A percentile compares a stretch with the other conserved stretches of the same genome.
These are phyloP conservation scores for Blepharisma undulans DNA, from an alignment of 169 alveolate genomes.

Conservation along the genomic window DNA sequence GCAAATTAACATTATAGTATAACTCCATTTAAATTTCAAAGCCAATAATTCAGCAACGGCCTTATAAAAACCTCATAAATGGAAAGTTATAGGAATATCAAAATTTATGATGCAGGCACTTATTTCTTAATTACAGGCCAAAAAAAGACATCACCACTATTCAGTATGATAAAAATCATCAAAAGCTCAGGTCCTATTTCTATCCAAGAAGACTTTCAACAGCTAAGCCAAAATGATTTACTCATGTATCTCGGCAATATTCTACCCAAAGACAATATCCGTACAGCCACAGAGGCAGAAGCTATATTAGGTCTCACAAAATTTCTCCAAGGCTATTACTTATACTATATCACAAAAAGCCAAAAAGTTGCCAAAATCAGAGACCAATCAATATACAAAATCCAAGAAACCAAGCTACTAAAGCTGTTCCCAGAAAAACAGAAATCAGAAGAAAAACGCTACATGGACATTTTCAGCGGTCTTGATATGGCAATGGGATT, in stretches of 20 bases:
- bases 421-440: constrained; percentile 52
- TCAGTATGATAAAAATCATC: neutral
- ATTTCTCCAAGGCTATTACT: constrained; percentile 52
- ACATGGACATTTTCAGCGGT: constrained; percentile 58
- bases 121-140: constrained; percentile 11
- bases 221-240: neutral
- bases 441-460: constrained; percentile 64
- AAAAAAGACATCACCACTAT: neutral
- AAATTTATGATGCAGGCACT: neutral
- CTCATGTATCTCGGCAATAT: neutral
- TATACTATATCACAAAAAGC: constrained; percentile 48
- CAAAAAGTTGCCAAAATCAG: constrained; percentile 62
- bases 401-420: constrained; percentile 57
- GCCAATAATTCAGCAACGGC: neutral
- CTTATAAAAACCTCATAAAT: neutral
- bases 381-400: constrained; percentile 62
- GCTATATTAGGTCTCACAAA: constrained; percentile 42
- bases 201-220: constrained; percentile 5
- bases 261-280: neutral
- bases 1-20: no score
- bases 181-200: neutral
- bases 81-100: constrained; percentile 26
- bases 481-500: constrained; percentile 69
- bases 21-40: no score
- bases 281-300: neutral